A percentile compares a stretch with the other conserved stretches of the same genome.
Evolutionary conservation across 129 eudicot species (phyloP).

Genomic region (Logfia minima): DNA sequence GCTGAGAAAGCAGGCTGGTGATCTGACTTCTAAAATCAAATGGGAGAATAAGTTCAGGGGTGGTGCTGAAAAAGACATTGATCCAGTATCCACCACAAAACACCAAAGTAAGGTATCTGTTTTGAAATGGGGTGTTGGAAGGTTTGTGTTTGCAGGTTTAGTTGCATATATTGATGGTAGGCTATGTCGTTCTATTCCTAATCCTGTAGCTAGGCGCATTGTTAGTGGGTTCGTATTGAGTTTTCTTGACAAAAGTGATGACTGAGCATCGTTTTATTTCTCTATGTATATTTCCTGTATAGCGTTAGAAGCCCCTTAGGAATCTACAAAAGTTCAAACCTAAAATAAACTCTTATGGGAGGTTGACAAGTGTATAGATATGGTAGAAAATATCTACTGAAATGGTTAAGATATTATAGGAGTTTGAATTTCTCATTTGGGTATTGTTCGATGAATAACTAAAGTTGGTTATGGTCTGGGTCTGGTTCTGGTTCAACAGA

Average conservation of each 20-base stretch:
- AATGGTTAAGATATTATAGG: background rate
- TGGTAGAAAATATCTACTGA: background rate
- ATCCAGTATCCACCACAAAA: background rate
- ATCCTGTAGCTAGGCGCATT: slow-evolving; percentile 87
- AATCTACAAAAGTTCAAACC: background rate
- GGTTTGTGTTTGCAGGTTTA: slow-evolving; percentile 82
- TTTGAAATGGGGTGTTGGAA: slow-evolving; percentile 81
- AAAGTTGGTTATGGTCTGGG: background rate
- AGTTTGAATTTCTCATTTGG: background rate
- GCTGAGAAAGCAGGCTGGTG: slow-evolving; percentile 74
- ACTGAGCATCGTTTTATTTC: slow-evolving; percentile 10
- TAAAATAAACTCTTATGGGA: background rate
- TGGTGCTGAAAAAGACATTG: slow-evolving; percentile 38
- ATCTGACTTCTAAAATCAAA: slow-evolving; percentile 38
- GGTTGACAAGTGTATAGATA: background rate
- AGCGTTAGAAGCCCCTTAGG: background rate
- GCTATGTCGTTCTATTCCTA: slow-evolving; percentile 84
- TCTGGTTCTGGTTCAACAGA: background rate
- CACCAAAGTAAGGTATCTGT: slow-evolving; percentile 43
- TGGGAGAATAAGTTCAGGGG: slow-evolving; percentile 39
- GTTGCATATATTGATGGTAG: slow-evolving; percentile 94
- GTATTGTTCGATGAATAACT: background rate
- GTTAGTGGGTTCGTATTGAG: slow-evolving; percentile 93
- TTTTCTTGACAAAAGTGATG: slow-evolving; percentile 70
- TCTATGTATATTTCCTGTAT: background rate